Evolutionary conservation across 1,284 basidiomycete species (phyloP).

Genomic region (Vanrija sp.): DNA sequence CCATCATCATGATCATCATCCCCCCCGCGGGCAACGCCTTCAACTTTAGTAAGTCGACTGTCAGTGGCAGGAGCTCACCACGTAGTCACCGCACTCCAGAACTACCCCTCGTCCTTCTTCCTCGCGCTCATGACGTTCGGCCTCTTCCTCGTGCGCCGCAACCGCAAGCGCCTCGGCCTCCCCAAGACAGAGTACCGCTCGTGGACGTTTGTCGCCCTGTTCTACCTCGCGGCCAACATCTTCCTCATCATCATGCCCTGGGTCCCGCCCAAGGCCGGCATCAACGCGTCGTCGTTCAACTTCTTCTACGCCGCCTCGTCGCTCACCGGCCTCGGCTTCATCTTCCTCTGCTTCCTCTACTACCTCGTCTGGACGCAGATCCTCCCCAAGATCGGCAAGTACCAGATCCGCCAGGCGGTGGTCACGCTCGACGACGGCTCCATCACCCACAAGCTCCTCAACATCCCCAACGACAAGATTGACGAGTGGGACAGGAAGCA

Average conservation of each 20-base stretch:
- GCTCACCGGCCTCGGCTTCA: slow-evolving; percentile 32
- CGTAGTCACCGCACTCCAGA: slow-evolving; percentile 43
- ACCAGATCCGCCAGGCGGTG: slow-evolving; percentile 43
- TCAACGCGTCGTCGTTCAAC: slow-evolving; percentile 33
- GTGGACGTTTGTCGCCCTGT: slow-evolving; percentile 48
- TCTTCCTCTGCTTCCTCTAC: slow-evolving; percentile 41
- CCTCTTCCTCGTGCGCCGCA: slow-evolving; percentile 51
- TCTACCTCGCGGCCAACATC: slow-evolving; percentile 49
- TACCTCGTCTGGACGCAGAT: slow-evolving; percentile 45
- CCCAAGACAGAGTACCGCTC: slow-evolving; percentile 48
- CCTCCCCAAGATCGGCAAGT: slow-evolving; percentile 42
- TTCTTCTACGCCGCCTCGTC: slow-evolving; percentile 48
- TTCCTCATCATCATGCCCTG: slow-evolving; percentile 55
- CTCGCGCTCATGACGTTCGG: slow-evolving; percentile 49
- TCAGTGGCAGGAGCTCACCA: background rate
- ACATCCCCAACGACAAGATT: slow-evolving; percentile 17
- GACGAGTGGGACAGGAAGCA: slow-evolving; percentile 23
- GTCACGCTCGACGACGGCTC: slow-evolving; percentile 37
- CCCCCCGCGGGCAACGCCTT: slow-evolving; percentile 58
- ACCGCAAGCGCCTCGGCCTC: slow-evolving; percentile 44
- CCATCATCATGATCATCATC: slow-evolving; percentile 56
- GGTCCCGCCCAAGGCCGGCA: slow-evolving; percentile 44
- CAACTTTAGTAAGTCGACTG: slow-evolving; percentile 43
- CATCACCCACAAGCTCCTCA: slow-evolving; percentile 16
- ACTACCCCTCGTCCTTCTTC: slow-evolving; percentile 52